Evolutionary conservation across 176 grass and related monocot species (phyloP).

Genomic region (Alopecurus myosuroides): DNA sequence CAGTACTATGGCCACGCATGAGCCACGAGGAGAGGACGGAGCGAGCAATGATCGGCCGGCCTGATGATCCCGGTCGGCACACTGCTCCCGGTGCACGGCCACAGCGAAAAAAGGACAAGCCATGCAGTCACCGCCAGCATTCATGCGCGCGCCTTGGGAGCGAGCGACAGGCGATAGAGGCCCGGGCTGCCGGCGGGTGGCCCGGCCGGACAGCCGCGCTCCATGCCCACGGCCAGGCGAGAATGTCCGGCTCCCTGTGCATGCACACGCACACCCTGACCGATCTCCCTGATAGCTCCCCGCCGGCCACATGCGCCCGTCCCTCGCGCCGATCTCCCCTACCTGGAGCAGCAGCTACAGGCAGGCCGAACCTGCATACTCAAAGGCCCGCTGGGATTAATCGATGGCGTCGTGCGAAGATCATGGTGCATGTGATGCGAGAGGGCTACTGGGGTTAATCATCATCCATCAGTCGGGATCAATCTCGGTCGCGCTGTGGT

Average conservation of each 20-base stretch:
- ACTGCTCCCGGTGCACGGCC: background rate
- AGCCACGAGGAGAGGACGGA: background rate
- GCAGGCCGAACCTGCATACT: too few relatives aligned
- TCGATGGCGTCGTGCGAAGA: background rate
- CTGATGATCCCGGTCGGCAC: background rate
- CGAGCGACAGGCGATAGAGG: background rate
- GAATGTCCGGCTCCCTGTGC: background rate
- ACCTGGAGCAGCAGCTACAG: background rate
- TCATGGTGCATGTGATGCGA: background rate
- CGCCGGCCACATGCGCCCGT: background rate
- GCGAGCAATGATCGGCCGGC: background rate
- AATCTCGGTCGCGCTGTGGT: background rate
- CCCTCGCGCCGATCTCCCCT: background rate
- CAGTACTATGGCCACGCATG: background rate
- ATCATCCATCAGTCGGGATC: background rate
- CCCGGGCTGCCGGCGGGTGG: slow-evolving; percentile 18
- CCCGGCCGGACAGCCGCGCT: background rate
- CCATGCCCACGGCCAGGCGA: background rate
- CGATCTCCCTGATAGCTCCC: background rate
- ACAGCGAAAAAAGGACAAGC: background rate
- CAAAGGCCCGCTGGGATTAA: too few relatives aligned
- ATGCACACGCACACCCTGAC: background rate
- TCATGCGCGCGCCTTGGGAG: too few relatives aligned
- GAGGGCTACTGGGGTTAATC: background rate
- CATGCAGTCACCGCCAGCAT: too few relatives aligned